Evolutionary conservation across 2,329 filamentous ascomycete species (phyloP), one percentile per base, ranked within the genome.

Genomic region (Xylariaceae sp.): DNA sequence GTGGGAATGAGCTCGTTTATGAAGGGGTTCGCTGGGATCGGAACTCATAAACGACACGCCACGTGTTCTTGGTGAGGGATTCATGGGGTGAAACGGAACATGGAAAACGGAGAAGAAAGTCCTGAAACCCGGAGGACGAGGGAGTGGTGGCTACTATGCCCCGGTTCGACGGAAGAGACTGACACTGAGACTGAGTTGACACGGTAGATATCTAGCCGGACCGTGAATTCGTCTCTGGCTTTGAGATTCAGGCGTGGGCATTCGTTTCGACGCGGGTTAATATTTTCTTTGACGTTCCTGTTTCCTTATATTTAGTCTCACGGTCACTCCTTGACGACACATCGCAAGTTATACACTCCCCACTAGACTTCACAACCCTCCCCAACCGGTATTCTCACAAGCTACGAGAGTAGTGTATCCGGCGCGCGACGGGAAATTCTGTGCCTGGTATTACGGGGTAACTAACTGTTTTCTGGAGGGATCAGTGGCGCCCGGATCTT

Each of bases 191-290:
- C 3, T 9, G 49, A 42, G 8, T n/a, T 27, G 34, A 44, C 9
- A 31, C 50, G 55, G 19, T 87, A 19, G 19, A 19, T 19, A 83
- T 65, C 70, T 84, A 1, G 79, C 81, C 2, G 81, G 81, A 1
- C 75, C 79, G 6, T 88, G 85, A 62, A 74, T 71, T 83, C 3
- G 69, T 71, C 0, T 77, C 80, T 1, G 84, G 85, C 2, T 84
- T 82, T 59, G 82, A 87, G 53, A 77, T 87, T 46, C 79, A 86
- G 61, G 72, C 78, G 0, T 89, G 85, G 85, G 76, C 81, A 0
- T 89, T 87, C 63, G 71, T 88, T 0, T 83, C 83, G 0, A 73
- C 19, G 19, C 19, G 74, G n/a, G 67, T 70, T 1, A 83, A 85
- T 61, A 81, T 88, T 51, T 68, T 73, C 19, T 72, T 80, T 30